Conservation (phyloP, 495 filamentous ascomycete species). For the Podospora conica region DNA sequence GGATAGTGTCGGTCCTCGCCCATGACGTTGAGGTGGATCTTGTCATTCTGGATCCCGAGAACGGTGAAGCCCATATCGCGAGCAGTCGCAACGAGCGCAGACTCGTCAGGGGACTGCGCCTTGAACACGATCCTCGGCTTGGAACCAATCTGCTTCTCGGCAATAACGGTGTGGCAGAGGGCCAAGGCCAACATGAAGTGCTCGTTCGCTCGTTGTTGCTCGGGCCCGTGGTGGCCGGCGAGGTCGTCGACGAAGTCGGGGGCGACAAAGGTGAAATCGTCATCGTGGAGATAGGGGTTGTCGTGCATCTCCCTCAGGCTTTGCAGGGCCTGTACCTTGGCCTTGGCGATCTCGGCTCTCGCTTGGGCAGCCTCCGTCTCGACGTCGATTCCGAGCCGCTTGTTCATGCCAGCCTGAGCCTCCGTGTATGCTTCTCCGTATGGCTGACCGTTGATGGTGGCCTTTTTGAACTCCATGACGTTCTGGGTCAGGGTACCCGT, state of each 20-base stretch:
- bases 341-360: conserved; percentile 71
- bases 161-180: conserved; percentile 92
- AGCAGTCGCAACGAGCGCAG: conserved; percentile 88
- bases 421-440: conserved; percentile 99
- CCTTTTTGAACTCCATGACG: conserved; percentile 99
- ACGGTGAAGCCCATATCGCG: conserved; percentile 96
- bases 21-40: conserved; percentile 78
- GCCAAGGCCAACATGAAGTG: conserved; percentile 95
- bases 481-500: conserved; percentile 98
- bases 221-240: conserved; percentile 63
- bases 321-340: conserved; percentile 64
- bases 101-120: conserved; percentile 96
- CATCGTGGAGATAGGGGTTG: conserved; percentile 87
- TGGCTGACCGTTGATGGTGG: conserved; percentile 83
- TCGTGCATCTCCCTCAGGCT: conserved; percentile 69
- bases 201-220: conserved; percentile 69
- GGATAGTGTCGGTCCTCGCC: conserved; percentile 78
- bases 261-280: conserved; percentile 86
- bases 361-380: conserved; percentile 70
- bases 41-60: conserved; percentile 68
- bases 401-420: conserved; percentile 91
- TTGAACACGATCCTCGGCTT: conserved; percentile 91
- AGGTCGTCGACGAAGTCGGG: conserved; percentile 83
- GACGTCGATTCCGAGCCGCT: conserved; percentile 77
- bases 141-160: conserved; percentile 80